phyloP scores from a whole-genome alignment of 2,329 filamentous ascomycete species.

The Cladosporium sp. region DNA sequence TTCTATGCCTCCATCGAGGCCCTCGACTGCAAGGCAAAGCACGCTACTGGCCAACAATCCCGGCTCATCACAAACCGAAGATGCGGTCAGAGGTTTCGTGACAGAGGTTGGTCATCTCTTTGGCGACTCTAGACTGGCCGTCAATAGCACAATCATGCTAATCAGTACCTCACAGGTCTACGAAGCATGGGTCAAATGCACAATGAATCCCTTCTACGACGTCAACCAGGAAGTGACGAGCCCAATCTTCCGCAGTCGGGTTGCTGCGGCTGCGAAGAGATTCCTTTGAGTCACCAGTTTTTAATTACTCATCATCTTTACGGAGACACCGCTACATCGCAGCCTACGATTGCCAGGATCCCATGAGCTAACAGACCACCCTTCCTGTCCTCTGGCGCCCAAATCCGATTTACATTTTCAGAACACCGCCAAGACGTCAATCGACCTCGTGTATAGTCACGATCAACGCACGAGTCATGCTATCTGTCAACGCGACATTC shows the following conservation, averaged over 20 bases:
- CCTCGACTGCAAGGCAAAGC: slow-evolving; percentile 30
- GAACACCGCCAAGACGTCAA: too few relatives aligned
- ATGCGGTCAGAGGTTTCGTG: slow-evolving; percentile 94
- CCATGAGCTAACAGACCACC: too few relatives aligned
- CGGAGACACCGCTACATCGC: too few relatives aligned
- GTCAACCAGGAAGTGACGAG: slow-evolving; percentile 82
- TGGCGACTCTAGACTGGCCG: not conserved
- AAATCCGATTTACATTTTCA: too few relatives aligned
- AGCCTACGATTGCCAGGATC: too few relatives aligned
- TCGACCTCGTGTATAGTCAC: too few relatives aligned
- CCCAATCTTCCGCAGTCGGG: slow-evolving; percentile 76
- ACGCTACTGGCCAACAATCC: slow-evolving; percentile 58
- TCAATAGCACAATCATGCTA: not conserved
- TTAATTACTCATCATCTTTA: not conserved
- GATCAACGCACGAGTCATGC: too few relatives aligned
- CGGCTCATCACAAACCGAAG: slow-evolving; percentile 83
- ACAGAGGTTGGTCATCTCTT: slow-evolving; percentile 50
- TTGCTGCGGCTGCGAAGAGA: slow-evolving; percentile 86
- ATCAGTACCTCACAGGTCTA: slow-evolving; percentile 56
- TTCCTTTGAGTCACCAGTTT: not conserved
- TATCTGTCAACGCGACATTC: too few relatives aligned
- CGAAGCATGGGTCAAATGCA: slow-evolving; percentile 92
- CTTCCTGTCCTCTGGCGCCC: too few relatives aligned
- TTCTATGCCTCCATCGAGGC: slow-evolving; percentile 24
- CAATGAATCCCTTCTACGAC: slow-evolving; percentile 94